Evolutionary conservation across 208 protist genomes (phyloP).

Genomic region (Leishmania lainsoni): DNA sequence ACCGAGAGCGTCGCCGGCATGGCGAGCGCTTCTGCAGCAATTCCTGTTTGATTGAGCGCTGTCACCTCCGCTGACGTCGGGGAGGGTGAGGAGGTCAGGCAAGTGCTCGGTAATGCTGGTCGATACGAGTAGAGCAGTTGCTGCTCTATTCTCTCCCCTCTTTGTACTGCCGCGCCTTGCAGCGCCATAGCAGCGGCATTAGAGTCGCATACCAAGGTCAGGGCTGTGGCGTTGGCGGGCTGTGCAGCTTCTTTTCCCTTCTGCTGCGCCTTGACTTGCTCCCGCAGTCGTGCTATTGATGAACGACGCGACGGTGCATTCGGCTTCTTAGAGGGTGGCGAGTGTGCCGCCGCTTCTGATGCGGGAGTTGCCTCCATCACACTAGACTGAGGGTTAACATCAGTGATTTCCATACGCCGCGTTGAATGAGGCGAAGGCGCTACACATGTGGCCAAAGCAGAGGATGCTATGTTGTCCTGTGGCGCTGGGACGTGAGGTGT

Average conservation of each 20-base stretch:
- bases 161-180: background rate
- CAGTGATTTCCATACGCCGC: background rate
- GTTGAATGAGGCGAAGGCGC: background rate
- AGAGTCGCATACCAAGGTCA: background rate
- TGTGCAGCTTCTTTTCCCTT: background rate
- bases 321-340: slow-evolving; percentile 12
- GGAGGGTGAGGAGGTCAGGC: background rate
- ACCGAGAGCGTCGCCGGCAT: background rate
- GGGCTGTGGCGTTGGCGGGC: background rate
- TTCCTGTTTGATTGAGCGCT: background rate
- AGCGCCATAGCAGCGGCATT: background rate
- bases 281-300: slow-evolving; percentile 19
- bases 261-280: background rate
- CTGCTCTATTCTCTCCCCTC: background rate
- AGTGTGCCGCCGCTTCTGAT: slow-evolving; percentile 2
- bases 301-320: slow-evolving; percentile 11
- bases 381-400: background rate
- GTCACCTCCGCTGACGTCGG: background rate
- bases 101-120: background rate
- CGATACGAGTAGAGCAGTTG: slow-evolving; percentile 11
- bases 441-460: background rate
- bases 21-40: background rate
- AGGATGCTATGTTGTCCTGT: background rate
- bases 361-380: background rate
- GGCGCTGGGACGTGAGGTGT: background rate